A percentile compares a stretch with the other conserved stretches of the same genome.
Evolutionary conservation across 108 stramenopile species (phyloP).

Genomic region (Nitzschia sp.): DNA sequence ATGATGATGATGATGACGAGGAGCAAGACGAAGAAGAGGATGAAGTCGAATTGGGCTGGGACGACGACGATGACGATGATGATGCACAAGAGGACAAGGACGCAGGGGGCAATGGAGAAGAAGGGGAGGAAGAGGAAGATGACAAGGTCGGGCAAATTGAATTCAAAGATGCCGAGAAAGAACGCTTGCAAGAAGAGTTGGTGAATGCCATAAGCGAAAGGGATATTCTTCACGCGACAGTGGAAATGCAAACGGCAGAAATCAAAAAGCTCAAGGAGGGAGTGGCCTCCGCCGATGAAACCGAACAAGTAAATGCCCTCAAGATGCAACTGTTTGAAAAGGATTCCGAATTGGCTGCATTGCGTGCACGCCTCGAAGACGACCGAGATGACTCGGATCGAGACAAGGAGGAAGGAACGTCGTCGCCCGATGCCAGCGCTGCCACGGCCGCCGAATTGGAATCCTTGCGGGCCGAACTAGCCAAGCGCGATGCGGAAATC

Average conservation of each 20-base stretch:
- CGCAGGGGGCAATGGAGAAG: conserved; percentile 27
- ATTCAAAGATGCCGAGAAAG: conserved; percentile 52
- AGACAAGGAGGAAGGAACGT: background rate
- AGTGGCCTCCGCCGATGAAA: conserved; percentile 4
- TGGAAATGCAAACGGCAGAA: conserved; percentile 54
- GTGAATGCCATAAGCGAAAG: conserved; percentile 46
- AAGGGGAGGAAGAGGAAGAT: conserved; percentile 30
- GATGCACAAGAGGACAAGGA: conserved; percentile 45
- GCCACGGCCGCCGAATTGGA: background rate
- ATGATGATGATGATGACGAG: conserved; percentile 32
- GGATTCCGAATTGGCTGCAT: conserved; percentile 60
- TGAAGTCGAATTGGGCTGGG: conserved; percentile 34
- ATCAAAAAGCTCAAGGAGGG: conserved; percentile 27
- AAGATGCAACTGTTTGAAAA: conserved; percentile 59
- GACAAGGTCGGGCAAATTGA: conserved; percentile 34
- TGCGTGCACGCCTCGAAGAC: conserved; percentile 43
- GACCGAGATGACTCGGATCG: conserved; percentile 12
- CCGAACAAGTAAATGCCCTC: background rate
- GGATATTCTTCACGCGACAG: conserved; percentile 50
- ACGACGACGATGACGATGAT: conserved; percentile 25
- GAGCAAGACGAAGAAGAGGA: conserved; percentile 45
- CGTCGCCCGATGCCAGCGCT: background rate
- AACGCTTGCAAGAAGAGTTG: conserved; percentile 40
- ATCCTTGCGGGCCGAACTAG: background rate
- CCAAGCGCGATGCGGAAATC: background rate